A percentile compares a stretch with the other conserved stretches of the same genome.
Conservation (phyloP, 2,329 filamentous ascomycete genomes). For the Aurifilum marmelostoma region DNA sequence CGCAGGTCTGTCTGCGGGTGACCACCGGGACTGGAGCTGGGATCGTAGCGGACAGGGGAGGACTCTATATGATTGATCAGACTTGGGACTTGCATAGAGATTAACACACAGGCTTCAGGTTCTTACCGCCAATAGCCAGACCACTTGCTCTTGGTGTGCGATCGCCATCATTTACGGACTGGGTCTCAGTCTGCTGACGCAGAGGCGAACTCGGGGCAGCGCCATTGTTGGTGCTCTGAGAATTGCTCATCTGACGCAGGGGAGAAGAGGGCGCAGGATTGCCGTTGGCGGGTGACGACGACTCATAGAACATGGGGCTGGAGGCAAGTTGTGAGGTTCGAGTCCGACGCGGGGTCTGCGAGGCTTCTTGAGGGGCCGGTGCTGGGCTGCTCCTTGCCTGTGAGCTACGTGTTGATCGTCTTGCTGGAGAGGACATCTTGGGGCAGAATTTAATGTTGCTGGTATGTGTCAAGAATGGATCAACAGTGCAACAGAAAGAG, state of each 20-base stretch:
- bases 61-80: conserved; percentile 68
- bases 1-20: conserved; percentile 71
- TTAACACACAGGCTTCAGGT: not conserved
- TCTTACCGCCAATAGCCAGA: conserved; percentile 64
- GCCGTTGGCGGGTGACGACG: conserved; percentile 47
- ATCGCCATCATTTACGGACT: conserved; percentile 60
- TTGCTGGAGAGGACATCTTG: conserved; percentile 66
- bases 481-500: conserved; percentile 2
- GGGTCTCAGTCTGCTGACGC: conserved; percentile 61
- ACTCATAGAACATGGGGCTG: conserved; percentile 80
- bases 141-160: conserved; percentile 72
- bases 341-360: conserved; percentile 40
- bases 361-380: conserved; percentile 22
- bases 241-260: conserved; percentile 59
- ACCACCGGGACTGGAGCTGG: conserved; percentile 80
- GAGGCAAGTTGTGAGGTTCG: conserved; percentile 63
- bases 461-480: conserved; percentile 2
- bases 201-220: conserved; percentile 61
- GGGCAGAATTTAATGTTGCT: conserved; percentile 20
- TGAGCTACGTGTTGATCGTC: conserved; percentile 57
- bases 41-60: conserved; percentile 87
- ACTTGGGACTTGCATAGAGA: not conserved
- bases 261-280: conserved; percentile 53
- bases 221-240: conserved; percentile 52
- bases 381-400: conserved; percentile 40